Percentiles rank a stretch among this genome's conserved stretches.
Evolutionary conservation across 495 filamentous ascomycete species (phyloP).

Genomic region (Penicillium nucicola): DNA sequence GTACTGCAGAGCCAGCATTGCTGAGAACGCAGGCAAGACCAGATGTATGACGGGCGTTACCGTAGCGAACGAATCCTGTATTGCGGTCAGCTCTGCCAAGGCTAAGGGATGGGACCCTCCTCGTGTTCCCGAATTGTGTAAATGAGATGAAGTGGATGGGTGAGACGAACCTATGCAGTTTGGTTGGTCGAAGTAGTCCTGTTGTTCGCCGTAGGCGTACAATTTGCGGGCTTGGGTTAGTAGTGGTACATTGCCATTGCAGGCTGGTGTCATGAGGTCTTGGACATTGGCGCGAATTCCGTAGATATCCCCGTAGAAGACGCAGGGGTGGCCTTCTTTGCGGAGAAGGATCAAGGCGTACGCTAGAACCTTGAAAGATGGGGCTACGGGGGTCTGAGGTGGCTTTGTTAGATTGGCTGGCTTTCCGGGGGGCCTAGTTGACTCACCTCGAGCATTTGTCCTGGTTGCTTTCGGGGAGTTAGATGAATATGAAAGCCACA

Average conservation of each 20-base stretch:
- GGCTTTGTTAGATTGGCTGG: conserved; percentile 4
- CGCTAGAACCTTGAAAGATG: conserved; percentile 57
- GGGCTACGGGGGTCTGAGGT: conserved; percentile 43
- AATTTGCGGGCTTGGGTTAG: conserved; percentile 62
- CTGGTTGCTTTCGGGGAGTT: conserved; percentile 48
- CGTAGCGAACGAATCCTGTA: conserved; percentile 59
- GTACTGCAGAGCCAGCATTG: conserved; percentile 44
- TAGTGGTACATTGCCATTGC: conserved; percentile 56
- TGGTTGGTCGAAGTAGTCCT: conserved; percentile 63
- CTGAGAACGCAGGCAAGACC: conserved; percentile 61
- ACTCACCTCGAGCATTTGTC: conserved; percentile 53
- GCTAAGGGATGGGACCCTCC: neutral
- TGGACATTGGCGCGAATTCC: conserved; percentile 53
- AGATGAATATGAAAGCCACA: neutral
- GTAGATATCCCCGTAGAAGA: conserved; percentile 75
- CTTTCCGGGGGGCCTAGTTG: neutral
- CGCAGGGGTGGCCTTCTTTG: conserved; percentile 60
- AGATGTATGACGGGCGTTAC: conserved; percentile 45
- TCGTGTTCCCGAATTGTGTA: neutral
- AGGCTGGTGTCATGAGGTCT: conserved; percentile 54
- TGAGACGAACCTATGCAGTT: conserved; percentile 57
- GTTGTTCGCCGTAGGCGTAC: conserved; percentile 65
- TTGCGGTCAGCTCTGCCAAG: conserved; percentile 4
- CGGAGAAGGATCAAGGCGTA: conserved; percentile 67
- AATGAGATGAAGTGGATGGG: neutral